These are phyloP conservation scores for Ceratobasidium sp. DNA, from an alignment of 1,284 basidiomycete species.

Conservation along the genomic window DNA sequence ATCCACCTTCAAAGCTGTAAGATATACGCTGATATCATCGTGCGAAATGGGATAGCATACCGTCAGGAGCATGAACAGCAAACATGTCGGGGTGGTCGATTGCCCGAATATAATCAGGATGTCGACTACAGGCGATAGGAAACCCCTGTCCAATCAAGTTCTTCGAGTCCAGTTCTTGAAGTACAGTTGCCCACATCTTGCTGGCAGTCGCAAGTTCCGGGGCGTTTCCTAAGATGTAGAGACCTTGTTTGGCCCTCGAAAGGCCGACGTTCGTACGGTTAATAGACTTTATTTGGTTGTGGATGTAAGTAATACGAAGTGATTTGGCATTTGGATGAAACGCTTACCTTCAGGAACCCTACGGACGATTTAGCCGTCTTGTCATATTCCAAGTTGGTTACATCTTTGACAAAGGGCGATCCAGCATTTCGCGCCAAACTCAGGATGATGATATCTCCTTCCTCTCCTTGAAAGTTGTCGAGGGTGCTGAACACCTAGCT, in stretches of 20 bases:
- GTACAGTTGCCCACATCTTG: slow-evolving; percentile 65
- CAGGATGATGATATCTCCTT: slow-evolving; percentile 64
- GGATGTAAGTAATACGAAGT: neutral
- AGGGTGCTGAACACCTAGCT: slow-evolving; percentile 75
- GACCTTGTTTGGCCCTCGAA: slow-evolving; percentile 74
- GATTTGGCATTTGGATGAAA: neutral
- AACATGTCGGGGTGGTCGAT: slow-evolving; percentile 64
- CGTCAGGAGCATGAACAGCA: slow-evolving; percentile 62
- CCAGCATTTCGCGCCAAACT: slow-evolving; percentile 75
- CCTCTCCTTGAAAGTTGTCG: slow-evolving; percentile 69
- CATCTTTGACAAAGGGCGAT: slow-evolving; percentile 38
- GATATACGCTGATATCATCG: neutral
- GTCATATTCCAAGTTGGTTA: neutral
- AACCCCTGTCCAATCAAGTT: slow-evolving; percentile 61
- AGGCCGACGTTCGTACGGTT: slow-evolving; percentile 63
- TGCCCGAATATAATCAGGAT: slow-evolving; percentile 55
- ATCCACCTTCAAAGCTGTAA: slow-evolving; percentile 59
- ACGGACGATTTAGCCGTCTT: slow-evolving; percentile 54
- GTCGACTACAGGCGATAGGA: slow-evolving; percentile 65
- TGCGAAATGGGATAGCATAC: slow-evolving; percentile 48
- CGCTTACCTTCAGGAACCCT: slow-evolving; percentile 56
- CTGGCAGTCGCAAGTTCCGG: slow-evolving; percentile 58
- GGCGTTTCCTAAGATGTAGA: slow-evolving; percentile 75
- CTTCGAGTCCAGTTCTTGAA: slow-evolving; percentile 60
- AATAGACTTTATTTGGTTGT: slow-evolving; percentile 41